Base-by-base conservation (phyloP, 306 rosid species). In the Fragaria ananassa region DNA sequence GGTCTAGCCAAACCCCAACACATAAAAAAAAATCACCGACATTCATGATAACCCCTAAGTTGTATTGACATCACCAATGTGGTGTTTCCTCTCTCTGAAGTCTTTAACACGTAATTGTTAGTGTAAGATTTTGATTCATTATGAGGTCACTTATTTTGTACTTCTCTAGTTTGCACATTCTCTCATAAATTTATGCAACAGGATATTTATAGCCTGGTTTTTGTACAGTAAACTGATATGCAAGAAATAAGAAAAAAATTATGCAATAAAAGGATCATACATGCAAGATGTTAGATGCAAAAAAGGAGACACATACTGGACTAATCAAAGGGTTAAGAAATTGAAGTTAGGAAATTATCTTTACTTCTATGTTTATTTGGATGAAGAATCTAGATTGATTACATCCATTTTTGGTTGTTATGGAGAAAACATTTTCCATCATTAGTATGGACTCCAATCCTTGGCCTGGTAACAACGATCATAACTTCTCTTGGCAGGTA, bases 391-490 rank as follows among this genome's bases (percentile, higher is more conserved):
- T 34, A 35, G 45, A 35, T 1, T 17, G 61, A 34, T 18, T 35
- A 35, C 18, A 17, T 29, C 9, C 25, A 35, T 34, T 7, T 17
- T 25, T 34, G 45, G 12, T 35, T 34, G 44, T 63, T 63, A 14
- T 34, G 21, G 13, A 17, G 17, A 39, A 10, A 19, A 1, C 50
- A n/a, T 19, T 4, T 66, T 66, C 3, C 5, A 23, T 18, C 10
- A 37, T 39, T 39, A n/a, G n/a, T 66, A 37, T 31, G 23, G 70
- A 37, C 49, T 11, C 60, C 74, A 45, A 69, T 70, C 68, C 41
- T 12, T 70, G 2, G 17, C 63, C 27, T 17, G 35, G 5, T 50
- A 71, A 31, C 45, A 71, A 50, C 12, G 6, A 51, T 12, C 1
- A 15, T 29, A 71, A 31, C 23, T 31, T 10, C 7, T 18, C 4